Evolutionary conservation across 345 rosid genomes (phyloP).

Genomic region (Ceriops zippeliana): DNA sequence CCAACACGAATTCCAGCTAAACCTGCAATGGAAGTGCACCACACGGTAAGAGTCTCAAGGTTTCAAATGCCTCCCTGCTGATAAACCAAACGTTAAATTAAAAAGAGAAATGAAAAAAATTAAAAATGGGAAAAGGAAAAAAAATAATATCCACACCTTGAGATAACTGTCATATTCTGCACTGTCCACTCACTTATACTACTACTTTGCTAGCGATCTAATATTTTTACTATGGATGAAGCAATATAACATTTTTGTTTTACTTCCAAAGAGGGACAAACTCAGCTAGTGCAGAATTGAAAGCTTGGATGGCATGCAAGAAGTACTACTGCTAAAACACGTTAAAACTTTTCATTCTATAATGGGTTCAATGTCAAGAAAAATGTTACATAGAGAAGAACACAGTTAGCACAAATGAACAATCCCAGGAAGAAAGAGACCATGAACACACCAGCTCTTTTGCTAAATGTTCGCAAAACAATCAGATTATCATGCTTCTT

Average conservation of each 20-base stretch:
- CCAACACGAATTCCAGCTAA: slow-evolving; percentile 93
- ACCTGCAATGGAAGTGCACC: slow-evolving; percentile 40
- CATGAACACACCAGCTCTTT: slow-evolving; percentile 76
- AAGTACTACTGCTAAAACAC: neutral
- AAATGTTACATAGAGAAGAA: neutral
- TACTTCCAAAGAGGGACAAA: too few species aligned
- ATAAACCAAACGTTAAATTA: neutral
- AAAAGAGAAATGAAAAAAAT: neutral
- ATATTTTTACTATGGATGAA: too few species aligned
- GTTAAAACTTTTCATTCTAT: neutral
- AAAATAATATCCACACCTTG: neutral
- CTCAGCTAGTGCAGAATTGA: too few species aligned
- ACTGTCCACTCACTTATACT: too few species aligned
- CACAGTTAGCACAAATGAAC: neutral
- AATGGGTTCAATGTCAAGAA: too few species aligned
- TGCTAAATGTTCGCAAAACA: slow-evolving; percentile 95
- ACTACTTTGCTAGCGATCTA: too few species aligned
- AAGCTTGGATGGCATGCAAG: too few species aligned
- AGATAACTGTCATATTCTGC: too few species aligned
- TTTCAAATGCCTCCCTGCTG: neutral
- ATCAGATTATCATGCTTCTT: slow-evolving; percentile 84
- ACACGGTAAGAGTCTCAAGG: neutral
- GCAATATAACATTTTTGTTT: too few species aligned
- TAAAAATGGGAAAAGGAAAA: neutral
- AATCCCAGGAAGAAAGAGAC: neutral